Percentiles rank a stretch among this genome's conserved stretches.
phyloP scores from a whole-genome alignment of 2,329 filamentous ascomycete genomes.

The Beauveria scarabaeidicola region DNA sequence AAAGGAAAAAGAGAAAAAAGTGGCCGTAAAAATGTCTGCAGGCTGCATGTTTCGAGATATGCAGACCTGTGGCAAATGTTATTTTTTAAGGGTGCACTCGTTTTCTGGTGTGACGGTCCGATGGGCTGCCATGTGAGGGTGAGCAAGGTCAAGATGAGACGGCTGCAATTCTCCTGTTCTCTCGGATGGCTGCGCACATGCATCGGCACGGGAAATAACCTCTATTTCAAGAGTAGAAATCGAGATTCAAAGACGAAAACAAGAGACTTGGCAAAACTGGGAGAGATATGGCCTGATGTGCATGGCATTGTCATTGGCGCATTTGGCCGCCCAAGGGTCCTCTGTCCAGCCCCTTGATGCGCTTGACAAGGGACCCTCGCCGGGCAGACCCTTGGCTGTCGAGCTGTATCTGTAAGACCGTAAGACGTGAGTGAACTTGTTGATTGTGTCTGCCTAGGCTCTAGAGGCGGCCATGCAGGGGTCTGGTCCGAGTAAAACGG shows the following conservation, averaged over 20 bases:
- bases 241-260: background rate
- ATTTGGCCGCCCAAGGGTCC: background rate
- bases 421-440: background rate
- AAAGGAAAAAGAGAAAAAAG: background rate
- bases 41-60: background rate
- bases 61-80: background rate
- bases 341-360: background rate
- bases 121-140: background rate
- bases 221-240: background rate
- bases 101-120: background rate
- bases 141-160: background rate
- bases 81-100: background rate
- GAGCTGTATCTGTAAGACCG: background rate
- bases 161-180: background rate
- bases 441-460: background rate
- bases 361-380: background rate
- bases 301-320: background rate
- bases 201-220: background rate
- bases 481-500: background rate
- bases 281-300: background rate
- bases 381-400: background rate
- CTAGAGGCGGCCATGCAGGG: background rate
- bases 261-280: background rate
- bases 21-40: background rate
- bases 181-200: background rate